phyloP scores from a whole-genome alignment of 495 filamentous ascomycete genomes.

The Penicillium coprophilum region DNA sequence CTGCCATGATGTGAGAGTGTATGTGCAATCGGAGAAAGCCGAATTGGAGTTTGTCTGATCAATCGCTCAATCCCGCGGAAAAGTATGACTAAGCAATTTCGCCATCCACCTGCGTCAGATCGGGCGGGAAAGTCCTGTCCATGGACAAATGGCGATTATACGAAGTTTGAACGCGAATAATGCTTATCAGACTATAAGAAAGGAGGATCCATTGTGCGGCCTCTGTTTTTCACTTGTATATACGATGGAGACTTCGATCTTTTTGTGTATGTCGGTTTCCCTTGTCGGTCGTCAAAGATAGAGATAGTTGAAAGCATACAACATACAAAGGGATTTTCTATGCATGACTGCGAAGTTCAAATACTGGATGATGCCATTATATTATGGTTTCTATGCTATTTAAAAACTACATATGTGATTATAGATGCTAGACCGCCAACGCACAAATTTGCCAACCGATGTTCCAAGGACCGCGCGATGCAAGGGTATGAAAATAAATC shows the following conservation, averaged over 20 bases:
- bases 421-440: slow-evolving; percentile 13
- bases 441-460: background rate
- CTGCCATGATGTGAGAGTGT: slow-evolving; percentile 36
- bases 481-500: slow-evolving; percentile 29
- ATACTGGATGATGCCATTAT: slow-evolving; percentile 20
- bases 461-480: slow-evolving; percentile 23
- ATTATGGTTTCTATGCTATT: slow-evolving; percentile 26
- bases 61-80: slow-evolving; percentile 21
- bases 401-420: slow-evolving; percentile 12
- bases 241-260: background rate
- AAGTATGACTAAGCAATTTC: slow-evolving; percentile 21
- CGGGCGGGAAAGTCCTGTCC: slow-evolving; percentile 12
- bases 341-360: background rate
- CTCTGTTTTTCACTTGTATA: background rate
- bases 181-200: background rate
- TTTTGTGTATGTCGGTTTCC: background rate
- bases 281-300: background rate
- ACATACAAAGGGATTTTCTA: background rate
- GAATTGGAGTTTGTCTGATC: slow-evolving; percentile 7
- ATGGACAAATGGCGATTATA: background rate
- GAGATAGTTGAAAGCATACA: background rate
- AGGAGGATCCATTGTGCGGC: background rate
- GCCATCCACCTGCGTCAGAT: background rate
- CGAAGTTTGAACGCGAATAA: background rate
- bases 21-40: slow-evolving; percentile 12